Evolutionary conservation across 768 basidiomycete species (phyloP).

Genomic region (Pulveroboletus ravenelii): DNA sequence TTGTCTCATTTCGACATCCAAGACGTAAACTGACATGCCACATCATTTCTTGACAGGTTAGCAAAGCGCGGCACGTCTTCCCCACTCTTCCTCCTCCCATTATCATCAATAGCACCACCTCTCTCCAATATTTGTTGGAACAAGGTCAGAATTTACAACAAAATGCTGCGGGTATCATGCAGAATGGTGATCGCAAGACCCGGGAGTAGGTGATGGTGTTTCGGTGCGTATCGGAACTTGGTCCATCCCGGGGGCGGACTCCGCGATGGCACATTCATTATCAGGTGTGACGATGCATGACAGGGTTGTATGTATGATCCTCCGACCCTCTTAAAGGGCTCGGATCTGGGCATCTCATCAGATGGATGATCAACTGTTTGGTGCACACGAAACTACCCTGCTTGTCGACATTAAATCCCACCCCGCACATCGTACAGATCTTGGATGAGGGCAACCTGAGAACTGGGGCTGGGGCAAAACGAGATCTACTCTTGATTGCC

Average conservation of each 20-base stretch:
- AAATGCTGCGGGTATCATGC: background rate
- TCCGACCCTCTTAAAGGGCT: constrained; percentile 12
- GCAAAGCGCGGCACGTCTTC: constrained; percentile 11
- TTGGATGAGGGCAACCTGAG: constrained; percentile 9
- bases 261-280: constrained; percentile 19
- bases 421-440: constrained; percentile 10
- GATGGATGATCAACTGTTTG: constrained; percentile 19
- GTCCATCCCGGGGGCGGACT: constrained; percentile 11
- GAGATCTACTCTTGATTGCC: constrained; percentile 6
- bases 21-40: constrained; percentile 26
- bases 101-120: background rate
- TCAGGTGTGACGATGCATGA: constrained; percentile 10
- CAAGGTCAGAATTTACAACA: background rate
- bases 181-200: constrained; percentile 5
- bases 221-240: constrained; percentile 12
- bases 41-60: constrained; percentile 17
- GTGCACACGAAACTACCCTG: constrained; percentile 3
- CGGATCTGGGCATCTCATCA: constrained; percentile 20
- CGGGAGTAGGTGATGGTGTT: background rate
- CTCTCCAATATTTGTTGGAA: background rate
- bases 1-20: constrained; percentile 1
- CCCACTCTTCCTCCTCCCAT: constrained; percentile 1
- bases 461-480: constrained; percentile 4
- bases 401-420: constrained; percentile 17
- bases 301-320: constrained; percentile 19